Evolutionary conservation across 1,284 basidiomycete species (phyloP).

Genomic region (Peniophora sp.): DNA sequence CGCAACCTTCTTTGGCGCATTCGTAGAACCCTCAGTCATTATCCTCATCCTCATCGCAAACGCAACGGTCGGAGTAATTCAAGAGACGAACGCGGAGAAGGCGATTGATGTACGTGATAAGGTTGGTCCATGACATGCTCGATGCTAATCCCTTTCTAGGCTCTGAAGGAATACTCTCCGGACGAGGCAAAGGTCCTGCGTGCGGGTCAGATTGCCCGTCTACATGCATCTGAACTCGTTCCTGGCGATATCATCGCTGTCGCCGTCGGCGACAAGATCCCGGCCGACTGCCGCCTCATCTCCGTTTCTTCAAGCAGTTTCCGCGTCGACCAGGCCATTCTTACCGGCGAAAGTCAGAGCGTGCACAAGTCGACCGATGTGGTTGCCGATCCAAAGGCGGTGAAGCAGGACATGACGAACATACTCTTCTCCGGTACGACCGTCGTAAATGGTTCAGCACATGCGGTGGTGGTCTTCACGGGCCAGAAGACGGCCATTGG

Average conservation of each 20-base stretch:
- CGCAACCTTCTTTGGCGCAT: conserved; percentile 67
- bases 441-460: conserved; percentile 84
- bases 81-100: conserved; percentile 91
- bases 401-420: conserved; percentile 95
- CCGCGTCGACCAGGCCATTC: conserved; percentile 88
- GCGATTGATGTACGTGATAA: conserved; percentile 79
- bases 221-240: conserved; percentile 83
- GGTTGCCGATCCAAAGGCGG: conserved; percentile 67
- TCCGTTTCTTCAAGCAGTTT: conserved; percentile 89
- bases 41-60: conserved; percentile 91
- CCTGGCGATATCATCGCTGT: conserved; percentile 89
- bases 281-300: conserved; percentile 86
- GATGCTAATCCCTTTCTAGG: conserved; percentile 37
- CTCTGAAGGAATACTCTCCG: conserved; percentile 89
- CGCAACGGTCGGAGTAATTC: conserved; percentile 89
- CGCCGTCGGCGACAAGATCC: conserved; percentile 89
- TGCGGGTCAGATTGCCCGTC: conserved; percentile 57
- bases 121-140: background rate
- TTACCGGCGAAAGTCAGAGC: conserved; percentile 87
- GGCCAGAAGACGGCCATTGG: conserved; percentile 87
- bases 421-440: conserved; percentile 93
- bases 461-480: conserved; percentile 80
- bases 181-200: conserved; percentile 91
- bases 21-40: conserved; percentile 91
- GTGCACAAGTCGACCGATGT: conserved; percentile 72